Evolutionary conservation across 176 grass and related monocot genomes (phyloP), one percentile per base, ranked within the genome.

Genomic region (Tillandsia leiboldiana): DNA sequence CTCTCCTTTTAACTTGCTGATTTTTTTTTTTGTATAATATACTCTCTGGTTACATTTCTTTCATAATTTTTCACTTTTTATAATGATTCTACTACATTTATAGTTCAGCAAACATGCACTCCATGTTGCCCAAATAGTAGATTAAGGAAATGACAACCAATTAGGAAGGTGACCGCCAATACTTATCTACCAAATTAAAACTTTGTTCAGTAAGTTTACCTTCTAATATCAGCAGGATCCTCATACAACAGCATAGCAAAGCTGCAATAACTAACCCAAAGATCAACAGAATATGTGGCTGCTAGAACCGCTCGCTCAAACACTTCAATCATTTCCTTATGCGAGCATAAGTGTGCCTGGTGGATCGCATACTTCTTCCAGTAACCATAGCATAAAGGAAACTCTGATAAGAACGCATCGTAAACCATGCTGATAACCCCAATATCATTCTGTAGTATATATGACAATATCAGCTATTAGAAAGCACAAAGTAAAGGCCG

Each of bases 281-380:
- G 66, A 83, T 96, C 76, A 10, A 87, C 71, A 15, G 86, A 91
- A 72, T 86, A 81, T 48, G 86, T 77, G 71, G 79, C 28, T 65
- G 81, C 78, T 69, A 86, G 80, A 64, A 91, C 48, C 0, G 92
- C 88, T 78, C 85, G 81, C 80, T 91, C 92, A 68, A 86, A 96
- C 57, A 84, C 69, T 71, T 84, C 78, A 71, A 83, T 64, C 10
- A 80, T 76, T 59, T 96, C 76, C 70, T 71, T 62, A 48, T 61
- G 73, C 70, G 67, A 81, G 67, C 83, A 89, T 63, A 96, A 64
- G 3, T 67, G 75, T 75, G 81, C 77, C 82, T 81, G 89, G 70
- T 91, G 86, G 70, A 62, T 72, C 72, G 77, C 83, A 71, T 91
- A 96, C 64, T 89, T 91, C 53, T 88, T 88, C 92, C 92, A 96